Percentiles rank a stretch among this genome's conserved stretches.
phyloP scores from a whole-genome alignment of 139 green algal genomes.

The Chlorella sorokiniana region DNA sequence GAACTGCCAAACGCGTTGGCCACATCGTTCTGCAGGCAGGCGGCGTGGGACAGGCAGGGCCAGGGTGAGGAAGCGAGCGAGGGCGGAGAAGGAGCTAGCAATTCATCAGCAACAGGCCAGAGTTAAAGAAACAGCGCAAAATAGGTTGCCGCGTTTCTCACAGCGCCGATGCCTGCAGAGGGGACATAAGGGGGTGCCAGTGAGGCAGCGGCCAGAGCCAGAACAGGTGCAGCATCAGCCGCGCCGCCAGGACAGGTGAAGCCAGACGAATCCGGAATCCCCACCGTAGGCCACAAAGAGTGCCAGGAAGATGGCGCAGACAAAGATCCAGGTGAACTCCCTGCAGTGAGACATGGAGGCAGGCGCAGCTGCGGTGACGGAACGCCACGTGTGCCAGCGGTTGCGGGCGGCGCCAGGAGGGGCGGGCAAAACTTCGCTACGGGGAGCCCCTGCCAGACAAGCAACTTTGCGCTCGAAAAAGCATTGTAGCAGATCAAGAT shows the following conservation, averaged over 20 bases:
- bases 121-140: not conserved
- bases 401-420: too few relatives aligned
- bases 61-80: too few relatives aligned
- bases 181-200: not conserved
- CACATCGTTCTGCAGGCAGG: not conserved
- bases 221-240: not conserved
- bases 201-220: not conserved
- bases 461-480: too few relatives aligned
- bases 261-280: too few relatives aligned
- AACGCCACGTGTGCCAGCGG: too few relatives aligned
- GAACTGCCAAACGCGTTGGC: not conserved
- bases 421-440: too few relatives aligned
- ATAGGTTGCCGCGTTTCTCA: slow-evolving; percentile 34
- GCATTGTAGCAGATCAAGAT: too few relatives aligned
- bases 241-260: too few relatives aligned
- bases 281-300: slow-evolving; percentile 45
- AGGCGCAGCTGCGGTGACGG: too few relatives aligned
- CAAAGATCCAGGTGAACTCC: slow-evolving; percentile 36
- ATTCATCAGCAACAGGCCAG: too few relatives aligned
- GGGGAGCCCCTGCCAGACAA: too few relatives aligned
- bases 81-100: not conserved
- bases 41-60: not conserved
- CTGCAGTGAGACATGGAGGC: not conserved
- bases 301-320: slow-evolving; percentile 38
- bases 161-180: slow-evolving; percentile 35